phyloP scores from a whole-genome alignment of 2,329 filamentous ascomycete species.

The Coniella vitis region DNA sequence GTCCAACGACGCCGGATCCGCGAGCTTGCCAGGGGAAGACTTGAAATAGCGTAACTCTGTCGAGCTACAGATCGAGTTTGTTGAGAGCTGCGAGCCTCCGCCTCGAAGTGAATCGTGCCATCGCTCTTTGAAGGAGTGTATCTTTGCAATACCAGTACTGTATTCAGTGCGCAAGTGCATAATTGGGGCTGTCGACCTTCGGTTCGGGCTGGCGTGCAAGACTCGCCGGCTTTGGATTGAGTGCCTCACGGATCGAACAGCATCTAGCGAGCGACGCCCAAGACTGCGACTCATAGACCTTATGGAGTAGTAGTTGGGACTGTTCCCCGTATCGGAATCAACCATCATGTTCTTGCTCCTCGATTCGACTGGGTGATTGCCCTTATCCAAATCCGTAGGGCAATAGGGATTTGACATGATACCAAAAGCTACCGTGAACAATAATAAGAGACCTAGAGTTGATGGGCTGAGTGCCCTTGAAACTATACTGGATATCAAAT shows the following conservation, averaged over 20 bases:
- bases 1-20: not conserved
- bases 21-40: not conserved
- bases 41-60: constrained; percentile 2
- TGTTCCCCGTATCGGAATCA: too few species aligned
- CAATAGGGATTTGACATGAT: too few species aligned
- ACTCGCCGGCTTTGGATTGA: not conserved
- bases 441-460: not conserved
- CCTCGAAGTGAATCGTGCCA: constrained; percentile 12
- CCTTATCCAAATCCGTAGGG: too few species aligned
- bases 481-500: too few species aligned
- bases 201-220: constrained; percentile 10
- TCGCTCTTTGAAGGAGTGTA: constrained; percentile 6
- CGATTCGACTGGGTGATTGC: too few species aligned
- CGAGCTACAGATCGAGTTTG: constrained; percentile 1
- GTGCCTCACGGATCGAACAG: constrained; percentile 7
- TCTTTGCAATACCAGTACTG: not conserved
- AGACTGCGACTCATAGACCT: constrained; percentile 3
- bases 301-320: too few species aligned
- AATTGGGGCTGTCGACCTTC: not conserved
- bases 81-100: constrained; percentile 9
- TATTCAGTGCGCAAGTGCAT: not conserved
- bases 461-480: too few species aligned
- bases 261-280: constrained; percentile 9
- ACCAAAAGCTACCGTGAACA: not conserved
- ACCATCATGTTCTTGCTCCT: constrained; percentile 9